Conservation (phyloP, 106 monocot species). For the Cymbidium sinense region DNA sequence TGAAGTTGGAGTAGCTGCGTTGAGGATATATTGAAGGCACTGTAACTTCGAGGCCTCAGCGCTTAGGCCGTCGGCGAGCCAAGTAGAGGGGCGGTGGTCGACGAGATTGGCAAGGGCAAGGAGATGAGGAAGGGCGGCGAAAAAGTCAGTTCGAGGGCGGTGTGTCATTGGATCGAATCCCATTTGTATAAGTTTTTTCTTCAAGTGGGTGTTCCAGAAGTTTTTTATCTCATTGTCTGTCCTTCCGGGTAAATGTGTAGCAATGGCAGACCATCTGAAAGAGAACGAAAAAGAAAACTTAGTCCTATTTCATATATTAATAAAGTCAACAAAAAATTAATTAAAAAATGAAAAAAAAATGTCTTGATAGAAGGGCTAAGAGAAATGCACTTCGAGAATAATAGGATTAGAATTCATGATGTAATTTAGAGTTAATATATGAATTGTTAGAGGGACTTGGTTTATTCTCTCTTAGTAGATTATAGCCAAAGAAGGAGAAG, state of each 20-base stretch:
- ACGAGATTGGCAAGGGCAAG: conserved; percentile 58
- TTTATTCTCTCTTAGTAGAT: no score
- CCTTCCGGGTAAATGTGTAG: conserved; percentile 73
- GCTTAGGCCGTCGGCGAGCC: conserved; percentile 46
- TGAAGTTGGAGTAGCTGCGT: conserved; percentile 18
- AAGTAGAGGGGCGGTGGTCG: conserved; percentile 21
- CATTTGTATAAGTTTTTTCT: conserved; percentile 91
- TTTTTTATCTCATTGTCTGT: conserved; percentile 97
- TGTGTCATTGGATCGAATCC: conserved; percentile 92
- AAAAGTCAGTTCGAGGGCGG: conserved; percentile 72
- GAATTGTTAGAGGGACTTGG: no score
- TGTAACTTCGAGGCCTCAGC: conserved; percentile 60
- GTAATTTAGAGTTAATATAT: no score
- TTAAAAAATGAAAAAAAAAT: no score
- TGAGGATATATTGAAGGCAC: conserved; percentile 55
- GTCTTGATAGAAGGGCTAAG: no score
- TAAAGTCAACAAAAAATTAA: no score
- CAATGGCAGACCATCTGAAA: conserved; percentile 84
- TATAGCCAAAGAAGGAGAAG: no score
- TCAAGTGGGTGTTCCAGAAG: conserved; percentile 94
- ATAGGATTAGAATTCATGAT: no score
- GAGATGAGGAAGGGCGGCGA: conserved; percentile 64
- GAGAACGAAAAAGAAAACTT: no score
- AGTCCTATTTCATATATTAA: no score
- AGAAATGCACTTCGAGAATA: no score